These are phyloP conservation scores for Clonostachys chloroleuca DNA, from an alignment of 2,329 filamentous ascomycete genomes.

Conservation along the genomic window DNA sequence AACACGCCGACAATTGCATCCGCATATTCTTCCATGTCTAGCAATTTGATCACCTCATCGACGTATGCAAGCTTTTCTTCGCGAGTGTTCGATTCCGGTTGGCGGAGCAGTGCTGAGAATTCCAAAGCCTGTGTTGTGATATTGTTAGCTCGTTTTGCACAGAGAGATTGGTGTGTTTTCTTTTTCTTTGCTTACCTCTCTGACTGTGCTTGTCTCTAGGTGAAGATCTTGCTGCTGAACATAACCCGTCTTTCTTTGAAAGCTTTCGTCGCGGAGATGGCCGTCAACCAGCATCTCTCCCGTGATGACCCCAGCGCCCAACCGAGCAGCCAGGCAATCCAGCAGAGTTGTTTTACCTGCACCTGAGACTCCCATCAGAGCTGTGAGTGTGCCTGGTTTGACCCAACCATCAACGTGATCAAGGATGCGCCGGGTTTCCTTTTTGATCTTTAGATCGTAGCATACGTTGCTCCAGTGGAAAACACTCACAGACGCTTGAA, in stretches of 20 bases:
- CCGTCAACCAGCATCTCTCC: slow-evolving; percentile 8
- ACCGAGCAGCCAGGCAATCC: slow-evolving; percentile 6
- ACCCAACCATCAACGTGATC: slow-evolving; percentile 86
- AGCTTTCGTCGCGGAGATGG: slow-evolving; percentile 4
- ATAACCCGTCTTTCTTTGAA: slow-evolving; percentile 8
- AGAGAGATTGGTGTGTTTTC: slow-evolving; percentile 70
- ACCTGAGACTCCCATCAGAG: slow-evolving; percentile 62
- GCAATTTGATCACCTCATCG: slow-evolving; percentile 82
- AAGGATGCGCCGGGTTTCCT: slow-evolving; percentile 65
- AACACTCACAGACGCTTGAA: slow-evolving; percentile 37
- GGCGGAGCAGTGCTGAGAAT: slow-evolving; percentile 82
- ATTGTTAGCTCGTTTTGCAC: slow-evolving; percentile 45
- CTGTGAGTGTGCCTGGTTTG: slow-evolving; percentile 81
- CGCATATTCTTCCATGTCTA: slow-evolving; percentile 87
- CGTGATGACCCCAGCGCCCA: slow-evolving; percentile 5
- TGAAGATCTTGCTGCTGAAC: slow-evolving; percentile 8
- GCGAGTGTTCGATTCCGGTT: slow-evolving; percentile 68
- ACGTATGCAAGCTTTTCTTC: slow-evolving; percentile 84
- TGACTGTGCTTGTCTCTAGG: slow-evolving; percentile 6
- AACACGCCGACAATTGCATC: slow-evolving; percentile 91
- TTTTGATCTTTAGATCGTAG: slow-evolving; percentile 70
- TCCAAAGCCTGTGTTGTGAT: slow-evolving; percentile 58
- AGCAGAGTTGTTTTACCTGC: slow-evolving; percentile 8
- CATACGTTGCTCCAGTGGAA: slow-evolving; percentile 81
- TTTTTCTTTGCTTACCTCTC: slow-evolving; percentile 41